A percentile compares a stretch with the other conserved stretches of the same genome.
Evolutionary conservation across 306 rosid species (phyloP).

Genomic region (Alnus rubra): DNA sequence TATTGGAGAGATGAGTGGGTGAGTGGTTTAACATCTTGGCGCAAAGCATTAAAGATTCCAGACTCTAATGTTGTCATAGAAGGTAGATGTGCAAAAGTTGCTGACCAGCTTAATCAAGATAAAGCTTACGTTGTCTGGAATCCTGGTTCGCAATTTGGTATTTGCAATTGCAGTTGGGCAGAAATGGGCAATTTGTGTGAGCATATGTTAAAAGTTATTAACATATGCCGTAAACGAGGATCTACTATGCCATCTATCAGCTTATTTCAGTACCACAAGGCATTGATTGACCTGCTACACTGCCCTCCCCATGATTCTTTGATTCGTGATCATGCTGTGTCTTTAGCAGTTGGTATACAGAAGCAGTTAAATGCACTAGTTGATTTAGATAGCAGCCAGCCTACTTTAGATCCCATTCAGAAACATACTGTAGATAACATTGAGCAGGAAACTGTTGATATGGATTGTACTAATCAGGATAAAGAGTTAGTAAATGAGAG

Average conservation of each 20-base stretch:
- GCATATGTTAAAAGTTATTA: slow-evolving; percentile 68
- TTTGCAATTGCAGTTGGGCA: slow-evolving; percentile 81
- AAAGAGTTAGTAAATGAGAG: slow-evolving; percentile 21
- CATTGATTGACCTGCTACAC: slow-evolving; percentile 54
- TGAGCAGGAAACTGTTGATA: slow-evolving; percentile 24
- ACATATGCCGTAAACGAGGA: slow-evolving; percentile 43
- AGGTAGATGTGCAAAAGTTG: slow-evolving; percentile 61
- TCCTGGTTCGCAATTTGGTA: slow-evolving; percentile 73
- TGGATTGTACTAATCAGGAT: slow-evolving; percentile 22
- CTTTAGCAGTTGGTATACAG: slow-evolving; percentile 73
- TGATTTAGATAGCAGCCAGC: slow-evolving; percentile 38
- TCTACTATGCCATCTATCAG: slow-evolving; percentile 55
- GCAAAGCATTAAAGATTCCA: slow-evolving; percentile 67
- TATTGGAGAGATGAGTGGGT: slow-evolving; percentile 88
- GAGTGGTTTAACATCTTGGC: slow-evolving; percentile 91
- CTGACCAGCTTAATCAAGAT: slow-evolving; percentile 52
- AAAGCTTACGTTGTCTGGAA: slow-evolving; percentile 61
- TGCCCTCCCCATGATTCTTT: slow-evolving; percentile 87
- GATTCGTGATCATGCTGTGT: slow-evolving; percentile 75
- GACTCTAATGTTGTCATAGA: slow-evolving; percentile 63
- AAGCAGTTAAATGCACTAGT: slow-evolving; percentile 51
- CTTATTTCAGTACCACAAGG: slow-evolving; percentile 65
- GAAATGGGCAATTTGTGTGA: slow-evolving; percentile 80
- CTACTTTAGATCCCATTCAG: slow-evolving; percentile 32
- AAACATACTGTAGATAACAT: slow-evolving; percentile 22